Evolutionary conservation across 345 rosid species (phyloP).

Genomic region (Physaria fendleri): DNA sequence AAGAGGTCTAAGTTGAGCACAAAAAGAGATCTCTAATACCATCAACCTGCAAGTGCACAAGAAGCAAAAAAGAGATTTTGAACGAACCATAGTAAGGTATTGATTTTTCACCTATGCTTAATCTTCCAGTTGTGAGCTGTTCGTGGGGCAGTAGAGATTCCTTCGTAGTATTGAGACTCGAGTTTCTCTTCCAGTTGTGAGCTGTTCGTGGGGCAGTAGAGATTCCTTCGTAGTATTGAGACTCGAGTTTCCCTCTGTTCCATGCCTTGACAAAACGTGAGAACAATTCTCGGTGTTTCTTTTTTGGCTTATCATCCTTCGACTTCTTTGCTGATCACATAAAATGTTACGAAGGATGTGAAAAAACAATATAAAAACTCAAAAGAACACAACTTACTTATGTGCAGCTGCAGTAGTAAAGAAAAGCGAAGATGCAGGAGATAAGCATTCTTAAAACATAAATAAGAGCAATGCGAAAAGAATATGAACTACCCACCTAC

Average conservation of each 20-base stretch:
- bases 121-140: slow-evolving; percentile 81
- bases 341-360: not conserved
- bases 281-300: slow-evolving; percentile 51
- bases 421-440: not conserved
- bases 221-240: slow-evolving; percentile 78
- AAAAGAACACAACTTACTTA: not conserved
- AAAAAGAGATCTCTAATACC: not conserved
- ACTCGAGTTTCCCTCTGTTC: slow-evolving; percentile 70
- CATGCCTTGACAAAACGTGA: slow-evolving; percentile 60
- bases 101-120: slow-evolving; percentile 31
- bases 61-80: not conserved
- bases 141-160: slow-evolving; percentile 68
- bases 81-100: not conserved
- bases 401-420: not conserved
- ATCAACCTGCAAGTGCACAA: not conserved
- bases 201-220: slow-evolving; percentile 65
- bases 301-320: slow-evolving; percentile 57
- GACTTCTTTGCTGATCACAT: slow-evolving; percentile 62
- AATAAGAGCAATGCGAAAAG: not conserved
- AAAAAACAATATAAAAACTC: not conserved
- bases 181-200: slow-evolving; percentile 69
- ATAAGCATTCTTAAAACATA: not conserved
- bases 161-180: slow-evolving; percentile 67
- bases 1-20: not conserved
- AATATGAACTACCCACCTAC: not conserved